Conservation (phyloP, 169 alveolate species). For the Plasmodium cynomolgi region DNA sequence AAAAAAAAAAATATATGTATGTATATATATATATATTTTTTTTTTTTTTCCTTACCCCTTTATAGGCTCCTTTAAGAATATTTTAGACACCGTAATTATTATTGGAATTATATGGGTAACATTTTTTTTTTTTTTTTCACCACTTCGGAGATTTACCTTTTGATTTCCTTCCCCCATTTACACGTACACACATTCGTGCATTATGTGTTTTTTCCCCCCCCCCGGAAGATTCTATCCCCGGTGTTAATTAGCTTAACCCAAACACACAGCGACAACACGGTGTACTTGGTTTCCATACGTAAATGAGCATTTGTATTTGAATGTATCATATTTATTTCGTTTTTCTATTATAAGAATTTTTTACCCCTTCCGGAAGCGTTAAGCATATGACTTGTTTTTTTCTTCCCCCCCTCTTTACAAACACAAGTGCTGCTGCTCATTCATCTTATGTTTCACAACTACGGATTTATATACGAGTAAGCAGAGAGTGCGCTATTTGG, state of each 20-base stretch:
- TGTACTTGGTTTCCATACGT: slow-evolving; percentile 53
- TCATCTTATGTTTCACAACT: slow-evolving; percentile 65
- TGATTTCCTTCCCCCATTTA: background rate
- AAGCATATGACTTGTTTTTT: slow-evolving; percentile 3
- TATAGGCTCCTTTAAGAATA: slow-evolving; percentile 54
- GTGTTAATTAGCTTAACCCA: slow-evolving; percentile 65
- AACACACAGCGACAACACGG: slow-evolving; percentile 69
- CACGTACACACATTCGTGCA: background rate
- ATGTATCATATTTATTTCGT: background rate
- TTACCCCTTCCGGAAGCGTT: background rate
- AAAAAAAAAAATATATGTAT: background rate
- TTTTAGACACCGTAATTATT: slow-evolving; percentile 47
- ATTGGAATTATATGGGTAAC: slow-evolving; percentile 74
- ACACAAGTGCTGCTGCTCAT: slow-evolving; percentile 43
- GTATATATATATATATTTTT: background rate
- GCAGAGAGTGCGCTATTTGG: background rate
- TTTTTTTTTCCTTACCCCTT: background rate
- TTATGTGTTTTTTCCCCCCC: background rate
- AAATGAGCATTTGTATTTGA: slow-evolving; percentile 1
- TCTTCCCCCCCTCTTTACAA: background rate
- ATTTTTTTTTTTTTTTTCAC: background rate
- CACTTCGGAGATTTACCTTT: background rate
- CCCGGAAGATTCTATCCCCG: slow-evolving; percentile 53
- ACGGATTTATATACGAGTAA: slow-evolving; percentile 71
- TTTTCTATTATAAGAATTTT: background rate